Base-by-base conservation (phyloP, 2,329 filamentous ascomycete genomes). In the Aspergillus uvarum region DNA sequence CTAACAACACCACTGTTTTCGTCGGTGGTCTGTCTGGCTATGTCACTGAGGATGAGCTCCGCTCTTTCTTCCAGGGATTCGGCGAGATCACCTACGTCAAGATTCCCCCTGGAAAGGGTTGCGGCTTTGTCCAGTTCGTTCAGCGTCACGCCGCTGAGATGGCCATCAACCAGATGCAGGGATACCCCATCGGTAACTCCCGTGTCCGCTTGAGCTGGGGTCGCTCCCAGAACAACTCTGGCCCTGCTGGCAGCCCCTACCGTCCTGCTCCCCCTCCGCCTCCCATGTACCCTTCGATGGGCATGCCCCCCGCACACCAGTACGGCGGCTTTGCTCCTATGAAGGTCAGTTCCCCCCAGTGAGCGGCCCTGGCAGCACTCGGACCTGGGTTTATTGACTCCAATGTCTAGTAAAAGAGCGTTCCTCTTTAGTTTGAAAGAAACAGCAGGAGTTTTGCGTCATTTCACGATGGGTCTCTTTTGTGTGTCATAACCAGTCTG, bases 101-200 rank as follows among this genome's bases (percentile, higher is more conserved):
- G 88, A 99, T 99, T 61, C 95, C 95, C 56, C 94, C 95, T 66
- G 95, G 95, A 81, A 99, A 99, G 86, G 95, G 95, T 69, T 99
- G 95, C 74, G 95, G 95, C 60, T 99, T 99, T 75, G 95, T 99
- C 61, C 95, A 99, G 80, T 99, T 99, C 71, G 95, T 99, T 59
- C 95, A 99, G 82, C 92, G 95, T 67, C 95, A 99, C 73, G 95
- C 95, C 56, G 95, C 95, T 14, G 95, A 99, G 82, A 99, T 99
- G 95, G 95, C 95, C 68, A 99, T 99, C 85, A 99, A 99, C 82
- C 95, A 99, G 81, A 99, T 99, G 95, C 95, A 99, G 81, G 95
- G 95, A 63, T 99, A 99, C 77, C 95, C 95, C 24, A 99, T 99
- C 72, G 95, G 95, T 58, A 99, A 99, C 84, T 98, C 94, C 51